Base-by-base conservation (phyloP, 805 yeast species). In the Sugiyamaella chiloensis region DNA sequence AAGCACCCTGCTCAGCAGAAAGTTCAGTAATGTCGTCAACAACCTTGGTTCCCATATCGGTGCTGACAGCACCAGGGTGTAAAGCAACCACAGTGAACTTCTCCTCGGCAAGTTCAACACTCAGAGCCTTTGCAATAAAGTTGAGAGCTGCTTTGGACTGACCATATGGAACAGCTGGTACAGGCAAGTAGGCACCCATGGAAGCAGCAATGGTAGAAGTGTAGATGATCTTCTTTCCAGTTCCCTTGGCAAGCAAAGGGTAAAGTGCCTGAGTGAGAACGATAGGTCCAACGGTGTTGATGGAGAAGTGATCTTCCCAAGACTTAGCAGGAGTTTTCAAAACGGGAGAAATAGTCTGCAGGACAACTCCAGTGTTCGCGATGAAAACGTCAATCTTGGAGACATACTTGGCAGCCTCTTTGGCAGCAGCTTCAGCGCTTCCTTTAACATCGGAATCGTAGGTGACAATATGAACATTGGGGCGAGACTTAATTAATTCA, bases 101-200 rank as follows among this genome's bases (percentile, higher is more conserved):
- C 43, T 40, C 32, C 5, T 23, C 24, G 12, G 32, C 35, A 16
- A 40, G 43, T 27, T 40, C 43, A 2, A 4, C 12, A 4, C 43
- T 24, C n/a, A 40, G 35, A 27, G 32, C 43, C 23, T 40, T 40
- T 31, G 43, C 20, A n/a, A 40, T 23, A 14, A 40, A 40, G 32
- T 40, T 40, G 4, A 40, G 49, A 1, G 70, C 74, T 4, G 72
- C 69, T 54, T 71, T 70, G 12, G 70, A 62, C 29, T 54, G 55
- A 4, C 72, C 72, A 48, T 40, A 40, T 6, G 43, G 23, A 3
- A 27, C 21, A 3, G 35, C 19, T 6, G 4, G 20, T 4, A 40
- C 3, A 11, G 32, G 43, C 23, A 40, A 6, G 35, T 6, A 40
- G 35, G n/a, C 8, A 34, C 43, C 43, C 43, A 40, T 40, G 3